Percentiles rank a stretch among this genome's conserved stretches.
phyloP scores from a whole-genome alignment of 2,329 filamentous ascomycete species.

The Monosporascus sp. region DNA sequence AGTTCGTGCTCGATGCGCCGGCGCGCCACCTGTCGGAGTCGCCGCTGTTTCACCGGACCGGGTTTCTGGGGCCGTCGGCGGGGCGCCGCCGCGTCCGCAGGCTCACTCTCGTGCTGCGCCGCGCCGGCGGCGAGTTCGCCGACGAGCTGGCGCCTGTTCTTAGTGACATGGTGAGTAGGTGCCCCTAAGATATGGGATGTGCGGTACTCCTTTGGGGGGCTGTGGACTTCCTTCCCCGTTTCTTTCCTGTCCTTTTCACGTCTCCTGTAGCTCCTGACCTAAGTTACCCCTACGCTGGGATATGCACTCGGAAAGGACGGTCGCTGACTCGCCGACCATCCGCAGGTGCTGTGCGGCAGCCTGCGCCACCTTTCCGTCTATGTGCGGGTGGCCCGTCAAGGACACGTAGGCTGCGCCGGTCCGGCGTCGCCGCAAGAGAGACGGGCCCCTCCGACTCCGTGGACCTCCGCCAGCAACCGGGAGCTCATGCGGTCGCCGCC shows the following conservation, averaged over 20 bases:
- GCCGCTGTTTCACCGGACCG: slow-evolving; percentile 20
- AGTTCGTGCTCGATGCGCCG: slow-evolving; percentile 23
- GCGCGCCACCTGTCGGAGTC: slow-evolving; percentile 17
- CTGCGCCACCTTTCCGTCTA: slow-evolving; percentile 13
- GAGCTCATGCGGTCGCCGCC: slow-evolving; percentile 19
- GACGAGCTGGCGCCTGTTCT: slow-evolving; percentile 19
- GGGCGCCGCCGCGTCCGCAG: slow-evolving; percentile 22
- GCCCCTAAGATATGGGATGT: too few relatives aligned
- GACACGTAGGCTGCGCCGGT: slow-evolving; percentile 11
- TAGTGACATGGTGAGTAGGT: slow-evolving; percentile 19
- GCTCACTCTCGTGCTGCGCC: slow-evolving; percentile 19
- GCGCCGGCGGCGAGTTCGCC: slow-evolving; percentile 26
- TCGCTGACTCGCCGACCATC: too few relatives aligned
- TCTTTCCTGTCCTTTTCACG: too few relatives aligned
- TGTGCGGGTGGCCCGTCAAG: too few relatives aligned
- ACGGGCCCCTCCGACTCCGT: slow-evolving; percentile 1
- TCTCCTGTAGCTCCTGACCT: too few relatives aligned
- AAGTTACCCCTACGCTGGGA: too few relatives aligned
- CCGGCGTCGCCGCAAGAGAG: slow-evolving; percentile 1
- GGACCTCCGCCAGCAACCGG: slow-evolving; percentile 1
- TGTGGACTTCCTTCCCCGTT: too few relatives aligned
- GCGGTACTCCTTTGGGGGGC: too few relatives aligned
- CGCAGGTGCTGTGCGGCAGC: slow-evolving; percentile 16
- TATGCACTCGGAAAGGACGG: too few relatives aligned
- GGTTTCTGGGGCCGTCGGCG: slow-evolving; percentile 22